Percentiles rank a stretch among this genome's conserved stretches.
These are phyloP conservation scores for Hortiboletus flavorubellus DNA, from an alignment of 768 basidiomycete genomes.

Conservation along the genomic window DNA sequence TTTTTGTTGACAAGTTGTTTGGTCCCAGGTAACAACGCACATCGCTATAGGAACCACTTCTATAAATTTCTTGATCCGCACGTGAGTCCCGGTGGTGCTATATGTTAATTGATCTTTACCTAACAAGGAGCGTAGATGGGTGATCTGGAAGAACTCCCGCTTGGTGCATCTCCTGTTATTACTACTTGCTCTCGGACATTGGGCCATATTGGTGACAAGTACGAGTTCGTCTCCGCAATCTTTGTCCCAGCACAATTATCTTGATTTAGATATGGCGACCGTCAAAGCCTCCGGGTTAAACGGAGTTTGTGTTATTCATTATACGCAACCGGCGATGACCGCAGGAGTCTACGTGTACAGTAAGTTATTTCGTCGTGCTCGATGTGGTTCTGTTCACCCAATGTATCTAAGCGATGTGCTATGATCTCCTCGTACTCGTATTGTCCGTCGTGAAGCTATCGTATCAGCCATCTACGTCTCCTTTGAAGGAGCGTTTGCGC, in stretches of 20 bases:
- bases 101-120: not conserved
- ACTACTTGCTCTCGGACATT: conserved; percentile 23
- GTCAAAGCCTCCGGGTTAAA: not conserved
- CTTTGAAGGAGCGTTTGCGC: conserved; percentile 10
- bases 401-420: conserved; percentile 12
- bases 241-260: not conserved
- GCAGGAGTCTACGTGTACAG: conserved; percentile 16
- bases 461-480: conserved; percentile 6
- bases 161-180: conserved; percentile 12
- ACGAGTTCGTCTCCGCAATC: not conserved
- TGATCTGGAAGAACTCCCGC: conserved; percentile 22
- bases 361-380: not conserved
- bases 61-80: conserved; percentile 25
- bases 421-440: conserved; percentile 19
- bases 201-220: conserved; percentile 18
- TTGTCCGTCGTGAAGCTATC: conserved; percentile 16
- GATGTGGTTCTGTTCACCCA: not conserved
- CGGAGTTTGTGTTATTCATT: conserved; percentile 1
- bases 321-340: not conserved
- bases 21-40: conserved; percentile 1
- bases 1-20: not conserved
- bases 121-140: conserved; percentile 17
- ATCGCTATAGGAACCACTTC: conserved; percentile 18
- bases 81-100: conserved; percentile 11
- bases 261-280: conserved; percentile 6